Evolutionary conservation across 2,329 filamentous ascomycete genomes (phyloP), one percentile per base, ranked within the genome.

Genomic region (Aspergillus pseudoviridinutans): DNA sequence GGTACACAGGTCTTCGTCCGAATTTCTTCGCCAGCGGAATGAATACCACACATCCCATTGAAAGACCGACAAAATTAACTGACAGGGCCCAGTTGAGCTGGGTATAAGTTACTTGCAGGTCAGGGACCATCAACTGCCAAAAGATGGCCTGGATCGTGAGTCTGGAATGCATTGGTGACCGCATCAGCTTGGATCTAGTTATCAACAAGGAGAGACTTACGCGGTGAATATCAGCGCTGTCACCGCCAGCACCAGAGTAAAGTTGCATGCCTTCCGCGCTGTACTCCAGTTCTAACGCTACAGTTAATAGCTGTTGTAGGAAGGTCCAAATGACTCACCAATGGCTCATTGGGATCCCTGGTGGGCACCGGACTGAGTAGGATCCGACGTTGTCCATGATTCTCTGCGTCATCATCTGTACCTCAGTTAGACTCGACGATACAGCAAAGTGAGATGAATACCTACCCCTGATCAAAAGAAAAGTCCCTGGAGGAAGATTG

Each of bases 11-110:
- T 4, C 79, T 71, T 12, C 78, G 67, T 5, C 79, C 79, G 51
- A 70, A 80, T 53, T 79, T 80, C 57, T 77, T 71, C 1, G 77
- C 76, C 8, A 82, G 71, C 0, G 79, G 79, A 6, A 80, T 75
- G 51, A 81, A 72, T 1, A 81, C n/a, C 3, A 80, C 60, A 46
- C 73, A 74, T 1, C 79, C 78, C n/a, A 77, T 58, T 12, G 74
- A 72, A 0, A 82, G 66, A 1, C 73, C 74, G 1, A 74, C 79
- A 54, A 69, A 79, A n/a, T 74, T 77, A 4, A 77, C 74, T 1
- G 79, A 81, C 59, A 76, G 78, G 2, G 74, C 73, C 49, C 78
- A 72, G 53, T 80, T 83, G 38, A 82, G 60, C 1, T 74, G 64
- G 0, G 65, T 61, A 57, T 73, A 75, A 32, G 67, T 74, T 57